These are phyloP conservation scores for Penicillium sp. DNA, from an alignment of 2,329 filamentous ascomycete genomes.

Conservation along the genomic window DNA sequence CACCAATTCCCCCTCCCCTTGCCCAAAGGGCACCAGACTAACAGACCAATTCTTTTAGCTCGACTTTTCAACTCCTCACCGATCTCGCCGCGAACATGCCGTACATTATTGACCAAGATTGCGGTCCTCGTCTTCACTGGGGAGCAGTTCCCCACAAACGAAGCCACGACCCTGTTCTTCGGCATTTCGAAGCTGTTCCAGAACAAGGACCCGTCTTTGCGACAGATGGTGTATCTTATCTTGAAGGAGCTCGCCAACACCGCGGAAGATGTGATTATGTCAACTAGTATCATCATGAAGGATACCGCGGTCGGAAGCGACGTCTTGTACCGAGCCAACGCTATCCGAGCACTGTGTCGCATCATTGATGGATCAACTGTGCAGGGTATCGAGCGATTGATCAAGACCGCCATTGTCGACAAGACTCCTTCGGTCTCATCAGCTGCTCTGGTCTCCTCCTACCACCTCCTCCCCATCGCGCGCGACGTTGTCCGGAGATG, in stretches of 20 bases:
- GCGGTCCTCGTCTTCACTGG: conserved; percentile 94
- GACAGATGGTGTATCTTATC: conserved; percentile 98
- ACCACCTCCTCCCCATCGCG: conserved; percentile 94
- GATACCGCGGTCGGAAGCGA: conserved; percentile 95
- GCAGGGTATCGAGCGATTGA: conserved; percentile 94
- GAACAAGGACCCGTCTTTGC: conserved; percentile 96
- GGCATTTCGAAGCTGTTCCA: conserved; percentile 99
- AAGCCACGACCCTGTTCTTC: conserved; percentile 98
- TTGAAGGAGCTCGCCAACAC: conserved; percentile 96
- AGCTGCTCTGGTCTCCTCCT: conserved; percentile 92
- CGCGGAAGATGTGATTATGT: conserved; percentile 99
- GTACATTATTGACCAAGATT: conserved; percentile 96
- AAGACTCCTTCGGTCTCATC: conserved; percentile 97
- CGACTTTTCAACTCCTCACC: conserved; percentile 97
- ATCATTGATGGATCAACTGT: conserved; percentile 97
- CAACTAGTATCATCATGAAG: conserved; percentile 99
- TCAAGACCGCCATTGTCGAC: conserved; percentile 99
- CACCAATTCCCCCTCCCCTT: conserved; percentile 10
- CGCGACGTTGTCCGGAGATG: conserved; percentile 93
- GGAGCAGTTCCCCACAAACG: conserved; percentile 93
- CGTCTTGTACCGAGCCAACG: conserved; percentile 90
- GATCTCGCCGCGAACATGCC: conserved; percentile 95
- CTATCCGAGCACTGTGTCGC: conserved; percentile 89
- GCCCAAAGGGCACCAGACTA: conserved; percentile 7
- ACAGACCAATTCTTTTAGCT: conserved; percentile 56